These are phyloP conservation scores for Lichenothelia convexa DNA, from an alignment of 495 filamentous ascomycete species.

Conservation along the genomic window DNA sequence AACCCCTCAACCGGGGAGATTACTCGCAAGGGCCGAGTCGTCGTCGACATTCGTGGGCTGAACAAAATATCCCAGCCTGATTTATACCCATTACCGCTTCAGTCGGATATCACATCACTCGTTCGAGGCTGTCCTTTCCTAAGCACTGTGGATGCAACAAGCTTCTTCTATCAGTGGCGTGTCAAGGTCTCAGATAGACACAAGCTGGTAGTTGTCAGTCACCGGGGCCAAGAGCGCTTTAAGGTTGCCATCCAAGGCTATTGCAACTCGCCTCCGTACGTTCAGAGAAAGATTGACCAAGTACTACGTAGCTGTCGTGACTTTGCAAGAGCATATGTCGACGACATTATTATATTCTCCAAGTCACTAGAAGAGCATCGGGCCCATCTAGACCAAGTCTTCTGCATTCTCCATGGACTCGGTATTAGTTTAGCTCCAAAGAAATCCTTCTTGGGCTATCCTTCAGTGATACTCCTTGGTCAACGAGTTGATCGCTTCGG, in stretches of 20 bases:
- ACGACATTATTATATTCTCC: constrained; percentile 3
- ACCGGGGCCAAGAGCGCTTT: constrained; percentile 6
- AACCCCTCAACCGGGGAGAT: not conserved
- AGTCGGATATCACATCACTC: constrained; percentile 4
- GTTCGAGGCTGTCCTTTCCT: not conserved
- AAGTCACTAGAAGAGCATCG: constrained; percentile 3
- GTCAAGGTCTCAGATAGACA: not conserved
- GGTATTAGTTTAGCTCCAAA: constrained; percentile 3
- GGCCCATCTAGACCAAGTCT: constrained; percentile 1
- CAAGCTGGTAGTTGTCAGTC: constrained; percentile 2
- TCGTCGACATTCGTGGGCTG: constrained; percentile 6
- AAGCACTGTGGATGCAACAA: not conserved
- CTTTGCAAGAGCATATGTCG: constrained; percentile 3
- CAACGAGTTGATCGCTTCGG: constrained; percentile 7
- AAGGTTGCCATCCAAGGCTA: constrained; percentile 9
- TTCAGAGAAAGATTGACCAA: not conserved
- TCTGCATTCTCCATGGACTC: not conserved
- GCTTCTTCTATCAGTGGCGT: constrained; percentile 8
- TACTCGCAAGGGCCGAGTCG: constrained; percentile 3
- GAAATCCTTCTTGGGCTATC: constrained; percentile 5
- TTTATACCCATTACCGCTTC: constrained; percentile 3
- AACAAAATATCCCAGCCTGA: constrained; percentile 4
- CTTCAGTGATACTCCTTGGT: constrained; percentile 1
- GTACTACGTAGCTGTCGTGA: not conserved
- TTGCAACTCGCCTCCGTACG: constrained; percentile 4